Percentiles rank a stretch among this genome's conserved stretches.
Conservation (phyloP, 83 land plant species). For the Picea mariana region DNA sequence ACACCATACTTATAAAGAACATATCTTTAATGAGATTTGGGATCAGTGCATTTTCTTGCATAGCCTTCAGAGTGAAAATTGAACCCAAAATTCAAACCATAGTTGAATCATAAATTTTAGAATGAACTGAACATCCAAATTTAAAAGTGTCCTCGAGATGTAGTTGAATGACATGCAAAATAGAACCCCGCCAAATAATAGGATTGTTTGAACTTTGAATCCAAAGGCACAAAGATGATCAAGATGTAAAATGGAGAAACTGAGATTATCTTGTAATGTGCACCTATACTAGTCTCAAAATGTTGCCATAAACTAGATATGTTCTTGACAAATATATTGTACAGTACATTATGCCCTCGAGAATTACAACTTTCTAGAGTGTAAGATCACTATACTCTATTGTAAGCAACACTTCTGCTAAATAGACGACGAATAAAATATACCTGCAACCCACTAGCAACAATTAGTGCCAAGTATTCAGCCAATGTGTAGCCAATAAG, state of each 20-base stretch:
- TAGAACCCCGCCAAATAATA: not conserved
- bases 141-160: not conserved
- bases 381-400: conserved; percentile 53
- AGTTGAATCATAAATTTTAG: not conserved
- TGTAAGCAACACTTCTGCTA: conserved; percentile 85
- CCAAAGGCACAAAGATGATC: not conserved
- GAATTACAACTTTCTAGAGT: not conserved
- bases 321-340: not conserved
- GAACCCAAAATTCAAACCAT: not conserved
- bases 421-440: conserved; percentile 73
- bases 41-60: too few species aligned
- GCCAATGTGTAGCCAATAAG: conserved; percentile 68
- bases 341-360: conserved; percentile 1
- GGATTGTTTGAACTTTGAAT: not conserved
- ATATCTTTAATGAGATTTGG: too few species aligned
- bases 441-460: conserved; percentile 76
- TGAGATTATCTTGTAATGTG: not conserved
- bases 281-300: not conserved
- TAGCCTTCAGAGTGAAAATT: not conserved
- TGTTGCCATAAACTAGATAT: not conserved
- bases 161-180: not conserved
- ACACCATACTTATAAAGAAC: too few species aligned
- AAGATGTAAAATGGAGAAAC: not conserved
- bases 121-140: not conserved
- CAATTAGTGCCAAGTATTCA: conserved; percentile 62